Base-by-base conservation (phyloP, 2,329 filamentous ascomycete genomes). In the Aspergillus ibericus region DNA sequence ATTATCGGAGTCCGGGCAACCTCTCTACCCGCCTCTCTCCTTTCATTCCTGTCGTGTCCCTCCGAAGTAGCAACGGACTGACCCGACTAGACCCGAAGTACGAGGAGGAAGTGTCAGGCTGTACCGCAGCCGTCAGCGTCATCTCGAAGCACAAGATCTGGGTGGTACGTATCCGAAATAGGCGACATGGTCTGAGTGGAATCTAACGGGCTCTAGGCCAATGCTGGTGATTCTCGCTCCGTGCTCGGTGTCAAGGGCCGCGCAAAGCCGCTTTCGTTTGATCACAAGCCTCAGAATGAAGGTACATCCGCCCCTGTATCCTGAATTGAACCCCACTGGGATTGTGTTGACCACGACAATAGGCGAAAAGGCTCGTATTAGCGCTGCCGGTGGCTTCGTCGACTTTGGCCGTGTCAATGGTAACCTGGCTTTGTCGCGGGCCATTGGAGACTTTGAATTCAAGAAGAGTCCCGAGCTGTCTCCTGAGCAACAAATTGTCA, bases 231-330 rank as follows among this genome's bases (percentile, higher is more conserved):
- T 77, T 99, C 95, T 63, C 88, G 95, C 81, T 91, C 89, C 72
- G 95, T 99, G 25, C 80, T 99, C 65, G 95, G 95, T 69, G 92
- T 99, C 72, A 99, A 98, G 81, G 95, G 95, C 66, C 87, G 95
- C 70, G 95, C 95, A 67, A 99, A 98, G 81, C 95, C 95, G 53
- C 83, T 99, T 60, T 99, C 95, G n/a, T 96, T 96, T 74, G 95
- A 99, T 76, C 95, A 99, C 83, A 99, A 99, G 81, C 95, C 95
- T 42, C 93, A 97, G 77, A 97, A 98, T 68, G 95, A 99, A 85
- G 91, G 92, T 96, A 74, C 58, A 72, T 70, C 25, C 20, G 27
- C 22, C 29, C 20, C 36, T 22, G 29, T 46, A 25, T 52, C 40
- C 35, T 22, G 25, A 40, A 53, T 44, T 53, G 32, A 27, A 58